Evolutionary conservation across 1,139 yeast genomes (phyloP), one percentile per base, ranked within the genome.

Genomic region (Insectozyma bohioensis): DNA sequence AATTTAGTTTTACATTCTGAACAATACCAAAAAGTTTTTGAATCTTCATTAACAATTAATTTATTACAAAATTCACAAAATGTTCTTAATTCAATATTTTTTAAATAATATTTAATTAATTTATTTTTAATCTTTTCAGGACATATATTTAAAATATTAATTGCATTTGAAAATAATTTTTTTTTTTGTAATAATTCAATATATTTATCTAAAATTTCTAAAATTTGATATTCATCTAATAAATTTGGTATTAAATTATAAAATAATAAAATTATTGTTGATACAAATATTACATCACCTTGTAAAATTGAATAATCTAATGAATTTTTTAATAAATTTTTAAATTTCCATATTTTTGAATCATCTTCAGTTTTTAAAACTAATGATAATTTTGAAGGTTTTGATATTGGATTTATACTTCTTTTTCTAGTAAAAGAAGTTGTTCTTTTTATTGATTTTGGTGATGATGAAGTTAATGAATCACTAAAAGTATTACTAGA

Each of bases 11-110:
- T 62, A 54, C 97, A 90, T 26, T 68, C 69, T 33, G 80, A 87
- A 60, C 97, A 90, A 53, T 80, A 85, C 95, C 96, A 88, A 47
- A 72, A 81, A 21, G 56, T 63, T 48, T 77, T 80, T 11, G 80
- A 66, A 8, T 56, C 54, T 43, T 85, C 94, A 51, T 86, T 87
- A 4, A 77, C 59, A 11, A 88, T 61, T 5, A 86, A 66, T 32
- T 74, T 67, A 24, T 70, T 66, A 55, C 97, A 90, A 42, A 69
- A 63, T 27, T 77, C 78, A 53, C 97, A 90, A 45, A 74, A 78
- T 15, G 80, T 67, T 26, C 49, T 39, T 20, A 85, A 58, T 14
- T 75, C 68, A 1, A 86, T 74, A 10, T 78, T 78, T 13, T 72
- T 71, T 35, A 67, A 64, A 6, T 78, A 75, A 29, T 67, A 46